Evolutionary conservation across 306 rosid genomes (phyloP).

Genomic region (Gynostemma pentaphyllum): DNA sequence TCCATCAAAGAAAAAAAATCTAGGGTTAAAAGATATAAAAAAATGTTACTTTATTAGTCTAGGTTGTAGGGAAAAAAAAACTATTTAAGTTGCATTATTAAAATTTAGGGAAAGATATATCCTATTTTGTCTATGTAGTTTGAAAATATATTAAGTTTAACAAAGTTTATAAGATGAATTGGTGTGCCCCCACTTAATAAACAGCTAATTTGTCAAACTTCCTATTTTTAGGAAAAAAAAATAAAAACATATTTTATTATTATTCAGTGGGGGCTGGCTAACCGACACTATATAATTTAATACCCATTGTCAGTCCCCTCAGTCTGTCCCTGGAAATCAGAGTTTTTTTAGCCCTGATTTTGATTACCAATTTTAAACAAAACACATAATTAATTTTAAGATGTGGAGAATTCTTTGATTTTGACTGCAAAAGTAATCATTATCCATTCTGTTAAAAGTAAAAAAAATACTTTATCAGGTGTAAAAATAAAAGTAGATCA

Average conservation of each 20-base stretch:
- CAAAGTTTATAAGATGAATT: too few relatives aligned
- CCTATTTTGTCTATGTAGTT: too few relatives aligned
- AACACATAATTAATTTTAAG: neutral
- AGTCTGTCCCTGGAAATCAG: neutral
- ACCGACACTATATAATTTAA: neutral
- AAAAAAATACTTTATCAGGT: too few relatives aligned
- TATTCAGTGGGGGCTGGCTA: neutral
- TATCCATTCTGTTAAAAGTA: too few relatives aligned
- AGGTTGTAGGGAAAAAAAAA: too few relatives aligned
- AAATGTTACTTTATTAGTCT: too few relatives aligned
- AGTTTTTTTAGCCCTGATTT: neutral
- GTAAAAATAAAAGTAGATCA: too few relatives aligned
- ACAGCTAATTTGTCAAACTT: neutral
- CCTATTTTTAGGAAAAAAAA: neutral
- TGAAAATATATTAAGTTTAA: too few relatives aligned
- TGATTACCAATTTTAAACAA: neutral
- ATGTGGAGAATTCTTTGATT: neutral
- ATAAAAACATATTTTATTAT: neutral
- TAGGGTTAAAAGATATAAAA: too few relatives aligned
- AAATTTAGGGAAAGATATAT: too few relatives aligned
- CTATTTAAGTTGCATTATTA: too few relatives aligned
- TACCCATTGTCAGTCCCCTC: neutral
- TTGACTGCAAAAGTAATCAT: neutral
- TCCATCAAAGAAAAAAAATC: too few relatives aligned
- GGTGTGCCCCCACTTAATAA: conserved; percentile 7